These are phyloP conservation scores for Tuctoria greenei DNA, from an alignment of 176 grass and related monocot genomes.

Conservation along the genomic window DNA sequence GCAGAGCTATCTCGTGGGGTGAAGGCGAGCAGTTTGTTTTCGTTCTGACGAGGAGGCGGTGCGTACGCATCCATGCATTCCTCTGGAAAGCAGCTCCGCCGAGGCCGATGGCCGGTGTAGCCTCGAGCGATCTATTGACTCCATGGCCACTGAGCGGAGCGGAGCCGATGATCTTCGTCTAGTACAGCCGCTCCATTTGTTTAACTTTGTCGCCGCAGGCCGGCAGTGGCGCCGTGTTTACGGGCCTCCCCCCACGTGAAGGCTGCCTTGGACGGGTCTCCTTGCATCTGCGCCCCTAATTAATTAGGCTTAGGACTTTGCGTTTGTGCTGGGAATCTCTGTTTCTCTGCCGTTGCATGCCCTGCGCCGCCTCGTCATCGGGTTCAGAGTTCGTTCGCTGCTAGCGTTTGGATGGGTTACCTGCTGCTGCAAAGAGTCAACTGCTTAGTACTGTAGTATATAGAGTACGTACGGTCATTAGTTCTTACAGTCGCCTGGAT, in stretches of 20 bases:
- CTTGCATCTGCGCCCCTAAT: background rate
- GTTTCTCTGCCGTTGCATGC: constrained; percentile 19
- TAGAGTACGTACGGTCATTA: background rate
- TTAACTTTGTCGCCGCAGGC: background rate
- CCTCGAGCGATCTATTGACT: constrained; percentile 4
- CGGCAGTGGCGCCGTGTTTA: constrained; percentile 44
- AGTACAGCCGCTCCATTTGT: background rate
- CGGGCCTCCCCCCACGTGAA: constrained; percentile 50
- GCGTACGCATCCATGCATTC: background rate
- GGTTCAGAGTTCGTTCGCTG: constrained; percentile 11
- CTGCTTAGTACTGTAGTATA: constrained; percentile 1
- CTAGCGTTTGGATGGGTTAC: constrained; percentile 21
- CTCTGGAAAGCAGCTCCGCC: background rate
- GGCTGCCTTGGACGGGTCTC: constrained; percentile 32
- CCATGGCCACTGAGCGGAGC: background rate
- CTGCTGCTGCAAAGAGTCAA: background rate
- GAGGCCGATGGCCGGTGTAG: no score
- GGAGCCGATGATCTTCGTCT: background rate
- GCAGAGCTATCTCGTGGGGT: background rate
- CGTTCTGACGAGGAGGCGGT: background rate
- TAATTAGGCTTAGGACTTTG: constrained; percentile 37
- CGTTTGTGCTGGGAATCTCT: constrained; percentile 52
- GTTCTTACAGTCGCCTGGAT: background rate
- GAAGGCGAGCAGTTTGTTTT: background rate
- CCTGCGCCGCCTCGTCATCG: background rate